Percentiles rank a stretch among this genome's conserved stretches.
phyloP scores from a whole-genome alignment of 1,284 basidiomycete genomes.

The Trichosporon asahii region DNA sequence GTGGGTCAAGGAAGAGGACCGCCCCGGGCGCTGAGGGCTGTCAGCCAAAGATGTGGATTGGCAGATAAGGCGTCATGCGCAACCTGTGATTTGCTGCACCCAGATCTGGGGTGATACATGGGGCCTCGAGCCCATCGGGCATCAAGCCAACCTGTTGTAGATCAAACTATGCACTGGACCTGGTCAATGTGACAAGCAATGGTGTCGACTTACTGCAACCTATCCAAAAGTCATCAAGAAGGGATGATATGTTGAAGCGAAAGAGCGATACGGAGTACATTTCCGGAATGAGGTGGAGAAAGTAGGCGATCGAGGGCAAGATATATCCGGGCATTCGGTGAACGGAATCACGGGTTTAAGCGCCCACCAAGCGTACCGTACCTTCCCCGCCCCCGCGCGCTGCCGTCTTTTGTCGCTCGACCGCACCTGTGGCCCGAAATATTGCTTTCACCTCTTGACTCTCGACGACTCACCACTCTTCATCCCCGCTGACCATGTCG shows the following conservation, averaged over 20 bases:
- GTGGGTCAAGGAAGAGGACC: not conserved
- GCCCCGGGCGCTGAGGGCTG: not conserved
- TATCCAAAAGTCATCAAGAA: not conserved
- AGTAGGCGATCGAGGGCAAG: not conserved
- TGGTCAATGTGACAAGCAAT: not conserved
- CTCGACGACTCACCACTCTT: not conserved
- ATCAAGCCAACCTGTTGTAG: not conserved
- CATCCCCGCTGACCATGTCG: not conserved
- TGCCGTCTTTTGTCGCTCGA: conserved; percentile 1
- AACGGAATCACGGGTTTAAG: conserved; percentile 10
- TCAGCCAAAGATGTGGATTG: not conserved
- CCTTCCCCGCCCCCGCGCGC: conserved; percentile 2
- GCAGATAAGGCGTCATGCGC: not conserved
- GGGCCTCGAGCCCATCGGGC: not conserved
- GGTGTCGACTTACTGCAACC: not conserved
- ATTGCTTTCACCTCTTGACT: not conserved
- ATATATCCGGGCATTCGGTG: not conserved
- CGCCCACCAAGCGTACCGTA: not conserved
- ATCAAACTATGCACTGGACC: not conserved
- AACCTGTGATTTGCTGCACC: not conserved
- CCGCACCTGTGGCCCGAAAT: not conserved
- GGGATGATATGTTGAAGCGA: not conserved
- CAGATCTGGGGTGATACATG: not conserved
- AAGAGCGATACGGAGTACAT: not conserved
- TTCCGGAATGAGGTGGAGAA: conserved; percentile 7